These are phyloP conservation scores for Nakazawaea populi DNA, from an alignment of 805 yeast species.

Conservation along the genomic window DNA sequence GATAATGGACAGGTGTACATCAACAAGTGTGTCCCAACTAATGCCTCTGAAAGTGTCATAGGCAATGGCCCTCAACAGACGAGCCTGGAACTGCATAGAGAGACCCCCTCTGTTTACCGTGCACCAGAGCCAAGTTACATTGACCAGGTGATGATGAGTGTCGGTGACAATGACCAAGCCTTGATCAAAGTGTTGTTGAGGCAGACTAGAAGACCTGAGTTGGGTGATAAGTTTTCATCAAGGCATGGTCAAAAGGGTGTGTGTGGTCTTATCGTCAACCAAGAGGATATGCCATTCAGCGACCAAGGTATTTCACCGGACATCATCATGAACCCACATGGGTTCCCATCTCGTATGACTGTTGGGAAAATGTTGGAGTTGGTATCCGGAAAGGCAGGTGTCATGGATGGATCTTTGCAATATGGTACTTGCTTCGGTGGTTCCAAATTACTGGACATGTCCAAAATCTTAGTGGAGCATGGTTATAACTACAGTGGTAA, in stretches of 20 bases:
- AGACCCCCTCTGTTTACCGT: conserved; percentile 85
- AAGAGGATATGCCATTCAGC: conserved; percentile 93
- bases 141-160: conserved; percentile 97
- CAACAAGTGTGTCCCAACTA: conserved; percentile 87
- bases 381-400: conserved; percentile 97
- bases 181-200: conserved; percentile 85
- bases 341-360: conserved; percentile 99
- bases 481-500: conserved; percentile 96
- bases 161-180: conserved; percentile 92
- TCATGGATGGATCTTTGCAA: conserved; percentile 81
- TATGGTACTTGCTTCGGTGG: conserved; percentile 99
- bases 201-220: conserved; percentile 95
- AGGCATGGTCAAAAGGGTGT: conserved; percentile 99
- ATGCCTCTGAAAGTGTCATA: conserved; percentile 64
- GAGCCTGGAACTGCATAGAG: conserved; percentile 63
- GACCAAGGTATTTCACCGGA: conserved; percentile 92
- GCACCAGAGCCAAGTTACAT: conserved; percentile 95
- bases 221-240: conserved; percentile 96
- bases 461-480: conserved; percentile 78
- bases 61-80: conserved; percentile 29
- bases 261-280: conserved; percentile 96
- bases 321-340: conserved; percentile 98
- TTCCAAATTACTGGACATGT: conserved; percentile 93
- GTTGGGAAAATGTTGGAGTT: conserved; percentile 98
- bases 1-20: conserved; percentile 92